Percentiles rank a stretch among this genome's conserved stretches.
Evolutionary conservation across 129 eudicot genomes (phyloP).

Genomic region (Mikania micrantha): DNA sequence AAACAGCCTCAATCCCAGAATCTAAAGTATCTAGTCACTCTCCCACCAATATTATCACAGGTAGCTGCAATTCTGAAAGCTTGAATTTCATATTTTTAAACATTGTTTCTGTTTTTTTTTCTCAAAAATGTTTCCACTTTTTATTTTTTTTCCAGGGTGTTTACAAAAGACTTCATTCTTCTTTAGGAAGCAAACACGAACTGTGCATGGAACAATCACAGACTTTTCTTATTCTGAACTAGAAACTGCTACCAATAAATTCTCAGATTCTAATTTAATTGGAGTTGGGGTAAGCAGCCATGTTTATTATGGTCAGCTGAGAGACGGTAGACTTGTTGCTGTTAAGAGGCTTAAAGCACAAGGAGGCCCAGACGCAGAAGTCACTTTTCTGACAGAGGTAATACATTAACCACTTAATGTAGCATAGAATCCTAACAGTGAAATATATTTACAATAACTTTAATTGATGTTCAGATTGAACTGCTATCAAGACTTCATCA

Average conservation of each 20-base stretch:
- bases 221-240: conserved; percentile 61
- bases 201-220: conserved; percentile 53
- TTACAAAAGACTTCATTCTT: conserved; percentile 38
- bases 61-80: conserved; percentile 24
- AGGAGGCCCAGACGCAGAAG: conserved; percentile 59
- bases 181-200: conserved; percentile 42
- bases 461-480: conserved; percentile 51
- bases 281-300: conserved; percentile 93
- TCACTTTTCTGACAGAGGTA: conserved; percentile 75
- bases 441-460: neutral
- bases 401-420: neutral
- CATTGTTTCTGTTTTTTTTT: neutral
- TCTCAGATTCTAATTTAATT: conserved; percentile 63
- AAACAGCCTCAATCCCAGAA: conserved; percentile 38
- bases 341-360: conserved; percentile 69
- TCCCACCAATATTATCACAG: conserved; percentile 37
- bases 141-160: conserved; percentile 52
- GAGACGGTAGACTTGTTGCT: conserved; percentile 78
- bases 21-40: conserved; percentile 34
- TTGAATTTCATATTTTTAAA: neutral
- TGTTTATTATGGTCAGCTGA: conserved; percentile 71
- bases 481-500: conserved; percentile 86
- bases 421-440: neutral
- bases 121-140: neutral
- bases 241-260: conserved; percentile 75